Base-by-base conservation (phyloP, 148 eudicot species). In the Mesembryanthemum crystallinum region DNA sequence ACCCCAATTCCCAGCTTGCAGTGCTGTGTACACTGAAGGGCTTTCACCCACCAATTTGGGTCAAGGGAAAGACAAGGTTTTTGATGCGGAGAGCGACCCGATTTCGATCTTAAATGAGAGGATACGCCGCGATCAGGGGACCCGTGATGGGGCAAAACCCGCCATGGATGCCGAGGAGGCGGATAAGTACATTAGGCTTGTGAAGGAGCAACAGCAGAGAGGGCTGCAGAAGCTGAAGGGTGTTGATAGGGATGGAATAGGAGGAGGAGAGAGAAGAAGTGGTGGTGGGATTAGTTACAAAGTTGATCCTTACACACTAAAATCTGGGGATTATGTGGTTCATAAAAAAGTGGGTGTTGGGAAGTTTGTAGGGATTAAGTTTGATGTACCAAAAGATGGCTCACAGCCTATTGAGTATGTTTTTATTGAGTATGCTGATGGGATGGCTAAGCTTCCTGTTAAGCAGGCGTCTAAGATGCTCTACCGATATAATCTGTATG, bases 291-390 rank as follows among this genome's bases (percentile, higher is more conserved):
- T 89, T 55, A 84, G 84, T 74, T 90, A 94, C 75, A 92, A 90
- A 80, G 98, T 86, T 35, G 97, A 94, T 74, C 98, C 98, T 39
- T 94, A 89, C 75, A 81, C 84, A 51, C 83, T 94, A 37, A 79
- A 82, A 51, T 59, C 79, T 24, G 98, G 97, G 21, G 98, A 94
- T 76, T 94, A 94, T 73, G 97, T 94, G 35, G 98, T 94, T 47
- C 98, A 94, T 83, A 94, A 89, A 92, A 92, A 90, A 86, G 98
- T 94, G 28, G 98, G 98, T 20, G 76, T 94, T 68, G 98, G 98
- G 35, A 80, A 93, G 64, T 94, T 94, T 85, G 90, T 89, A 18
- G 90, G 93, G 61, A 90, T 94, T 76, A 92, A 90, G 68, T 88
- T 76, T 71, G 96, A 92, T 75, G 81, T 82, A 14, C 78, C 86